Conservation (phyloP, 306 rosid genomes). For the Alnus glutinosa region DNA sequence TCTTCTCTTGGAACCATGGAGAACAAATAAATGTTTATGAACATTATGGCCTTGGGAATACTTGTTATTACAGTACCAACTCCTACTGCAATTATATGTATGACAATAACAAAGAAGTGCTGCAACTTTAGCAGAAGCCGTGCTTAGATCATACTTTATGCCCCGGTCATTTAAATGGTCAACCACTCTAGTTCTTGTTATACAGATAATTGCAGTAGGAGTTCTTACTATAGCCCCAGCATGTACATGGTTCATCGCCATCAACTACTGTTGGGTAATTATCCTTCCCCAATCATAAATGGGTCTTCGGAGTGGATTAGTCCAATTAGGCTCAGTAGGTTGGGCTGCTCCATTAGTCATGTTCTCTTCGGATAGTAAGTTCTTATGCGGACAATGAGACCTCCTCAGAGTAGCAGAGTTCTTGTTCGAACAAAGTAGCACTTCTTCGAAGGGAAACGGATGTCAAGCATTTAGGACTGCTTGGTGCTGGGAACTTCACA, state of each 20-base stretch:
- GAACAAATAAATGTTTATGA: conserved; percentile 59
- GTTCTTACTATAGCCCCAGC: conserved; percentile 84
- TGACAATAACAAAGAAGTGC: conserved; percentile 22
- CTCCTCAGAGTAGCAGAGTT: too few species aligned
- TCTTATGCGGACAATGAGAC: too few species aligned
- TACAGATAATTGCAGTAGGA: conserved; percentile 62
- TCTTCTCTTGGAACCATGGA: conserved; percentile 82
- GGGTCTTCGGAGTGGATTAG: too few species aligned
- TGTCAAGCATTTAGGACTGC: too few species aligned
- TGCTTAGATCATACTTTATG: conserved; percentile 60
- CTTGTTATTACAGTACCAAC: conserved; percentile 54
- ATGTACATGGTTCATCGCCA: conserved; percentile 67
- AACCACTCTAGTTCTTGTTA: conserved; percentile 52
- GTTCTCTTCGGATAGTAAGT: too few species aligned
- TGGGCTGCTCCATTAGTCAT: too few species aligned
- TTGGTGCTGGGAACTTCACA: too few species aligned
- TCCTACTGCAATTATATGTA: too few species aligned
- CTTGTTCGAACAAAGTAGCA: too few species aligned
- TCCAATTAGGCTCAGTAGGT: too few species aligned
- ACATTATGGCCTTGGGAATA: conserved; percentile 67
- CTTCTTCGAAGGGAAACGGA: too few species aligned
- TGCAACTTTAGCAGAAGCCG: conserved; percentile 52
- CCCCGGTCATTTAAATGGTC: conserved; percentile 70
- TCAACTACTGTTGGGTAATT: conserved; percentile 39
- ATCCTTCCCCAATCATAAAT: too few species aligned